These are phyloP conservation scores for Boletus eberwhitei DNA, from an alignment of 768 basidiomycete species.

Conservation along the genomic window DNA sequence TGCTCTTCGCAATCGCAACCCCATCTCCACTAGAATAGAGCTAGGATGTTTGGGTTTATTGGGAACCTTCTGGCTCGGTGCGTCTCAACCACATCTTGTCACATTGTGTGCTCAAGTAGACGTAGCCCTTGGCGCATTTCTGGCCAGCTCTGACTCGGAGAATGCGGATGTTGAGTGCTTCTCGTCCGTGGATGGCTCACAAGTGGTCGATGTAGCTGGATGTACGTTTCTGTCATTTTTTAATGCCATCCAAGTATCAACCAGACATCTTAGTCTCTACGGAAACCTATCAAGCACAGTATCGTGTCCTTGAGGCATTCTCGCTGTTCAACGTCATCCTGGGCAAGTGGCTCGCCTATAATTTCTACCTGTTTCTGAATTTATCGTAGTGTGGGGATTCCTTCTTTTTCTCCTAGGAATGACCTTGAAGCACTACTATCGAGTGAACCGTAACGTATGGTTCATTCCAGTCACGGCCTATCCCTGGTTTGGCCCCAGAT, in stretches of 20 bases:
- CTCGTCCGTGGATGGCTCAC: constrained; percentile 48
- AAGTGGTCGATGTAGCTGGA: constrained; percentile 56
- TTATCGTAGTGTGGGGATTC: constrained; percentile 45
- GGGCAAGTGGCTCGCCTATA: constrained; percentile 39
- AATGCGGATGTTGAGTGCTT: constrained; percentile 82
- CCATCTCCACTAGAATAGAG: constrained; percentile 76
- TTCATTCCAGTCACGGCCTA: constrained; percentile 64
- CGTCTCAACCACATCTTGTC: constrained; percentile 23
- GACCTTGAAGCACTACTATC: constrained; percentile 41
- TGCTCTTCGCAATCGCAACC: constrained; percentile 63
- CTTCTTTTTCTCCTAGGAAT: constrained; percentile 44
- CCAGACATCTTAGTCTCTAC: constrained; percentile 57
- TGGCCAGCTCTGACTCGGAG: constrained; percentile 72
- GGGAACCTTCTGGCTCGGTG: constrained; percentile 79
- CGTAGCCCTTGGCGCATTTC: constrained; percentile 69
- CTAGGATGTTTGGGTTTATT: constrained; percentile 66
- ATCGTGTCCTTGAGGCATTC: constrained; percentile 77
- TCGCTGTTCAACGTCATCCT: constrained; percentile 74
- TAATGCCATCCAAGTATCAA: constrained; percentile 1
- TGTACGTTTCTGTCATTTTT: constrained; percentile 46
- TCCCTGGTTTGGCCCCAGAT: constrained; percentile 61
- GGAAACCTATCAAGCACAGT: constrained; percentile 86
- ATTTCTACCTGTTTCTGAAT: constrained; percentile 4
- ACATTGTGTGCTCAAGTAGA: constrained; percentile 10
- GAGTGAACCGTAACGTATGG: constrained; percentile 57